These are phyloP conservation scores for Helicocarpus griseus DNA, from an alignment of 2,329 filamentous ascomycete genomes.

Conservation along the genomic window DNA sequence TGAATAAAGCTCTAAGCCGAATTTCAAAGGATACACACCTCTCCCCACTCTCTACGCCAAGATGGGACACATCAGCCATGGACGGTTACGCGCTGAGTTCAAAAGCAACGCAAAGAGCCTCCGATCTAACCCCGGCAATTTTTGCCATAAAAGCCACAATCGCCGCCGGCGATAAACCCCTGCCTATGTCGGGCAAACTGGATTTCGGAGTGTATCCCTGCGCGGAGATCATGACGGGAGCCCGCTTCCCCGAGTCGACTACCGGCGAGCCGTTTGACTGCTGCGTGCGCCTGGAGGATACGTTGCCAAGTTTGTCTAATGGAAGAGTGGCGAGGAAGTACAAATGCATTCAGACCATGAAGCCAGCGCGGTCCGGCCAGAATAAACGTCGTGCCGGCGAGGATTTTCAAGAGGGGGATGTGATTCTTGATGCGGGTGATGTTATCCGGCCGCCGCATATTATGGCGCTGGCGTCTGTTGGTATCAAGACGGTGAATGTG, in stretches of 20 bases:
- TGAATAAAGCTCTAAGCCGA: not conserved
- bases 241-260: slow-evolving; percentile 16
- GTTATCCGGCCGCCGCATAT: slow-evolving; percentile 14
- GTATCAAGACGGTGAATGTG: slow-evolving; percentile 12
- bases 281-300: slow-evolving; percentile 17
- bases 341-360: slow-evolving; percentile 9
- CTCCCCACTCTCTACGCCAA: slow-evolving; percentile 13
- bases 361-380: slow-evolving; percentile 11
- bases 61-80: slow-evolving; percentile 22
- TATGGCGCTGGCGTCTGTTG: slow-evolving; percentile 18
- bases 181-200: not conserved
- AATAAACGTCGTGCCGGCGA: slow-evolving; percentile 16
- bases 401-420: slow-evolving; percentile 14
- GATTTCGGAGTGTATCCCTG: slow-evolving; percentile 11
- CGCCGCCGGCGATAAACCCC: not conserved
- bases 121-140: slow-evolving; percentile 9
- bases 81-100: slow-evolving; percentile 22
- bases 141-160: not conserved
- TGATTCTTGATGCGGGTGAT: slow-evolving; percentile 11
- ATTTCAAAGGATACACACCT: not conserved
- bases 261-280: slow-evolving; percentile 9
- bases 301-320: not conserved
- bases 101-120: slow-evolving; percentile 12
- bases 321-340: not conserved
- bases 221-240: slow-evolving; percentile 25